These are phyloP conservation scores for Apiospora sp. DNA, from an alignment of 2,329 filamentous ascomycete genomes.

Conservation along the genomic window DNA sequence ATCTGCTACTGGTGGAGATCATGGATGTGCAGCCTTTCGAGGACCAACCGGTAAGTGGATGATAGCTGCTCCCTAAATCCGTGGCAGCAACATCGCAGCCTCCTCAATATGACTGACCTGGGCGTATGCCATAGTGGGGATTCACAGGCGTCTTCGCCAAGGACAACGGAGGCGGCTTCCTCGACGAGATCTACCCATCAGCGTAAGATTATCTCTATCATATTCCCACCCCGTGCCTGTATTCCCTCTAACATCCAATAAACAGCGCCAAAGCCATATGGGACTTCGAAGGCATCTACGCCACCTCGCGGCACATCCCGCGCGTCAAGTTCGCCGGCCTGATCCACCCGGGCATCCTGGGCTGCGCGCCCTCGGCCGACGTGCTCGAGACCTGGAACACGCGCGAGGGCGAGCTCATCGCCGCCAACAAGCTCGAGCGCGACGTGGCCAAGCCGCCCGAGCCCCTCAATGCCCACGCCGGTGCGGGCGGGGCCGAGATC, in stretches of 20 bases:
- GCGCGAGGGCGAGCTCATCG: constrained; percentile 82
- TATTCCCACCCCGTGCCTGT: not conserved
- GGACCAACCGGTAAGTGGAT: constrained; percentile 73
- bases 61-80: no score
- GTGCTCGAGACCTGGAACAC: constrained; percentile 84
- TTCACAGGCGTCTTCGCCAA: constrained; percentile 86
- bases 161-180: constrained; percentile 85
- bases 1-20: constrained; percentile 86
- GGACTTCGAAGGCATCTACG: constrained; percentile 67
- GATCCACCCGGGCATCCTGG: constrained; percentile 91
- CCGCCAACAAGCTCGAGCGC: constrained; percentile 69
- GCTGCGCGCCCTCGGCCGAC: constrained; percentile 83
- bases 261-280: constrained; percentile 63
- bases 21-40: constrained; percentile 91
- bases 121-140: constrained; percentile 65
- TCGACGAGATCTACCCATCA: constrained; percentile 86
- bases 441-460: constrained; percentile 82
- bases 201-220: constrained; percentile 60
- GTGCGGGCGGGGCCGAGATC: constrained; percentile 62
- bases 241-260: not conserved
- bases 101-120: not conserved
- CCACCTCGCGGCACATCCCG: constrained; percentile 85
- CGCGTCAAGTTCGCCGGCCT: constrained; percentile 87
- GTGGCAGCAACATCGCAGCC: no score
- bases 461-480: constrained; percentile 76